phyloP scores from a whole-genome alignment of 345 rosid species.

The Alliaria petiolata region DNA sequence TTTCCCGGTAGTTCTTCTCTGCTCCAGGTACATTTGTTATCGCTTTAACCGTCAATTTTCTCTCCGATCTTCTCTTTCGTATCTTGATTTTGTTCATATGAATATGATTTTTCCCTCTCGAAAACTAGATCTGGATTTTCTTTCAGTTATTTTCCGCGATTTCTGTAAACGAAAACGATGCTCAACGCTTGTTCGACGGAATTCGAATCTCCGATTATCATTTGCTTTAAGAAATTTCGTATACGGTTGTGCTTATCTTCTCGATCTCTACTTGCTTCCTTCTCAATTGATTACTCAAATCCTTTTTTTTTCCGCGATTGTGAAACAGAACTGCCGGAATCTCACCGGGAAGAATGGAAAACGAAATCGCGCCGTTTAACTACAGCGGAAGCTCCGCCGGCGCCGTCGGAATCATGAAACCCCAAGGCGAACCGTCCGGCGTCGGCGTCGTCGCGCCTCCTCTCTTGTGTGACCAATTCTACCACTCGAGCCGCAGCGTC shows the following conservation, averaged over 20 bases:
- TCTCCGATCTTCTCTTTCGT: not conserved
- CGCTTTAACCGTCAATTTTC: not conserved
- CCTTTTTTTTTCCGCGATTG: not conserved
- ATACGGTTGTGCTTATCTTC: not conserved
- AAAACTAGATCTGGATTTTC: conserved; percentile 13
- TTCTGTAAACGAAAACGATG: not conserved
- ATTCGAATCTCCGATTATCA: not conserved
- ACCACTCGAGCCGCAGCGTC: conserved; percentile 36
- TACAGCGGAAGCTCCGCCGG: conserved; percentile 24
- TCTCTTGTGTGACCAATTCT: conserved; percentile 39
- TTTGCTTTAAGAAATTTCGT: not conserved
- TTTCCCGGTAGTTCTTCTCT: conserved; percentile 13
- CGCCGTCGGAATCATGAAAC: not conserved
- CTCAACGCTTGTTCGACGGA: not conserved
- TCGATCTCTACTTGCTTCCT: not conserved
- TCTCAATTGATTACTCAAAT: too few species aligned
- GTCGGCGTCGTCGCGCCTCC: conserved; percentile 6
- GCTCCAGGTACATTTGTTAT: conserved; percentile 10
- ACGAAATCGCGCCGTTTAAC: conserved; percentile 38
- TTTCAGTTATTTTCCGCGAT: not conserved
- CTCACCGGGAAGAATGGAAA: conserved; percentile 21
- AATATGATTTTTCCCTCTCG: not conserved
- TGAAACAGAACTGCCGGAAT: conserved; percentile 9
- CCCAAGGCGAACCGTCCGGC: conserved; percentile 14
- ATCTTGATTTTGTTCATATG: not conserved